Base-by-base conservation (phyloP, 306 rosid species). In the Acacia acuminata region DNA sequence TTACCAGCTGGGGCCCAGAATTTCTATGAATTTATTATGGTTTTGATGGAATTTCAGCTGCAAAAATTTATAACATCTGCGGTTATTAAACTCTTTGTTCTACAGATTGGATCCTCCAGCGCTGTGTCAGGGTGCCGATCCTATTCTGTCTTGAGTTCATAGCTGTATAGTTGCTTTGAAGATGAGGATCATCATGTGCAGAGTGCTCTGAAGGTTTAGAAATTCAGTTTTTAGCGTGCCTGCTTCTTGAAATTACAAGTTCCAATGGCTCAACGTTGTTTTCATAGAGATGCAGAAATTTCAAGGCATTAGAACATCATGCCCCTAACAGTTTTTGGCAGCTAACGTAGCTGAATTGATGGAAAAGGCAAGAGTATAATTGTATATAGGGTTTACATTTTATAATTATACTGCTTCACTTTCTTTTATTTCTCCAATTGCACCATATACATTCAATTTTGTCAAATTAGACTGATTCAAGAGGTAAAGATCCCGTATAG, bases 31-130 rank as follows among this genome's bases (percentile, higher is more conserved):
- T n/a, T 8, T 0, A 14, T 60, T 24, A 24, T 44, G 58, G 34
- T 15, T 44, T 71, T 32, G 24, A 12, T 12, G 30, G 14, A 22
- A 70, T 7, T 47, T 45, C 30, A 13, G 61, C 77, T 72, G 13
- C 0, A 36, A 25, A 72, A 25, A 3, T 27, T 30, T 48, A 27
- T 22, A 71, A 47, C 70, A 63, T 51, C 5, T 82, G 69, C 12
- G 45, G 40, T 77, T 50, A 48, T 4, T 25, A 22, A n/a, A 67
- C 50, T 42, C 19, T n/a, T 24, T 69, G 44, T n/a, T 12, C 13
- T 71, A 25, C 58, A 92, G 97, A 85, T 89, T 87, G 84, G 87
- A 86, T 75, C 82, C 89, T 73, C 85, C 88, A 11, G 84, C 74
- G 7, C 85, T 94, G 76, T 77, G 67, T 70, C 84, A 70, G 43